Base-by-base conservation (phyloP, 2,329 filamentous ascomycete genomes). In the Diaporthe sp. region DNA sequence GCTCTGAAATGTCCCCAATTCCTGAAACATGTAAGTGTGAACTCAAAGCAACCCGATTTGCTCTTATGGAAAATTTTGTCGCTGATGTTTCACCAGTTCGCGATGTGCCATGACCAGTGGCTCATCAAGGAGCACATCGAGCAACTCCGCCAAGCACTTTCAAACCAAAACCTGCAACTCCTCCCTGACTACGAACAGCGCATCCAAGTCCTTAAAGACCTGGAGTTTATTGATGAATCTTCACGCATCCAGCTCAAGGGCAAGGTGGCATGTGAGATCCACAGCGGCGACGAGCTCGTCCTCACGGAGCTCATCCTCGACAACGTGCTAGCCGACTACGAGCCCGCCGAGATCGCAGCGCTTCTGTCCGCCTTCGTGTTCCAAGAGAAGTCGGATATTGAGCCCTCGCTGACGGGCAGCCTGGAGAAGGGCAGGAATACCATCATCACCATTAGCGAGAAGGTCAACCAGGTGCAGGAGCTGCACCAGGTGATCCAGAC, bases 211-310 rank as follows among this genome's bases (percentile, higher is more conserved):
- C 89, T 99, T 61, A 96, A 95, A 82, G 96, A 98, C 79, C 90
- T 99, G 10, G 93, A 92, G 7, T 99, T 99, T 83, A 94, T 99
- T 79, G 97, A 99, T 80, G 92, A 94, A 5, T 92, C 93, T 59
- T 93, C 93, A 6, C 93, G 96, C 31, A 97, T 99, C 53, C 94
- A 97, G 85, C 90, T 99, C 77, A 99, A 99, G 86, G 97, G 97
- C 84, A 98, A 98, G 84, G 97, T 99, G 31, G 97, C 97, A 6
- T 99, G 97, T 85, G 97, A 99, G 85, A 96, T 99, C 76, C 97
- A 98, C 84, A 98, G 96, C 0, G 96, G 96, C 25, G 96, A 98
- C 82, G 97, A 99, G 84, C 90, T 99, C 0, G 96, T 99, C 0
- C 90, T 99, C 25, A 99, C 97, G 0, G 97, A 99, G 83, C 90